Conservation (phyloP, 23 red algal genomes). For the Gracilaria domingensis region DNA sequence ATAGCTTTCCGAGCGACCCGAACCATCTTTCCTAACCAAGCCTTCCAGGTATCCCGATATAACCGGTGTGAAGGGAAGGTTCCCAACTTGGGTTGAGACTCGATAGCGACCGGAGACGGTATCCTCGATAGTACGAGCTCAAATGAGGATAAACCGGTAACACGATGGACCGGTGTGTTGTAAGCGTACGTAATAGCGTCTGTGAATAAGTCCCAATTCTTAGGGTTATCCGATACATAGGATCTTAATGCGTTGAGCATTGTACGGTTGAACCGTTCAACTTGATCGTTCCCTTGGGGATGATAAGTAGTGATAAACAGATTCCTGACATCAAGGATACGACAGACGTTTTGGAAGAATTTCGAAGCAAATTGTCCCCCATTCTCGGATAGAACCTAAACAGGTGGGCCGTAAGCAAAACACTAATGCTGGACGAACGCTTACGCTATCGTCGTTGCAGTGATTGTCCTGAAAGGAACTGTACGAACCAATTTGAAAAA, state of each 20-base stretch:
- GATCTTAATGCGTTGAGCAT: not conserved
- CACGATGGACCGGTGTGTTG: not conserved
- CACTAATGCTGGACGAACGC: not conserved
- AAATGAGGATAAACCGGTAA: not conserved
- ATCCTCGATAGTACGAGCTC: not conserved
- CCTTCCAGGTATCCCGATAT: too few relatives aligned
- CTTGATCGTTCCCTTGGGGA: slow-evolving; percentile 11
- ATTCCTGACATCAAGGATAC: not conserved
- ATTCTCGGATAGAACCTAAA: slow-evolving; percentile 3
- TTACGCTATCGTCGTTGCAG: too few relatives aligned
- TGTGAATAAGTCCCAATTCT: not conserved
- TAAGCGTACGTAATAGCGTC: not conserved
- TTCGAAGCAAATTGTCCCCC: slow-evolving; percentile 20
- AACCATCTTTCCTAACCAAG: too few relatives aligned
- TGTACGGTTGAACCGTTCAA: slow-evolving; percentile 29
- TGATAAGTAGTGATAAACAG: slow-evolving; percentile 26
- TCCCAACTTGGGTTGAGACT: too few relatives aligned
- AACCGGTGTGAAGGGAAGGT: too few relatives aligned
- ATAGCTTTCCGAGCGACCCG: too few relatives aligned
- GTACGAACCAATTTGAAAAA: too few relatives aligned
- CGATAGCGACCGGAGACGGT: not conserved
- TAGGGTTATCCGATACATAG: not conserved
- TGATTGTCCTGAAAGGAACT: not conserved
- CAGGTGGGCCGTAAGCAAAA: not conserved
- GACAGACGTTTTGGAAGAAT: slow-evolving; percentile 30